Evolutionary conservation across 768 basidiomycete species (phyloP).

Genomic region (Roridomyces roridus): DNA sequence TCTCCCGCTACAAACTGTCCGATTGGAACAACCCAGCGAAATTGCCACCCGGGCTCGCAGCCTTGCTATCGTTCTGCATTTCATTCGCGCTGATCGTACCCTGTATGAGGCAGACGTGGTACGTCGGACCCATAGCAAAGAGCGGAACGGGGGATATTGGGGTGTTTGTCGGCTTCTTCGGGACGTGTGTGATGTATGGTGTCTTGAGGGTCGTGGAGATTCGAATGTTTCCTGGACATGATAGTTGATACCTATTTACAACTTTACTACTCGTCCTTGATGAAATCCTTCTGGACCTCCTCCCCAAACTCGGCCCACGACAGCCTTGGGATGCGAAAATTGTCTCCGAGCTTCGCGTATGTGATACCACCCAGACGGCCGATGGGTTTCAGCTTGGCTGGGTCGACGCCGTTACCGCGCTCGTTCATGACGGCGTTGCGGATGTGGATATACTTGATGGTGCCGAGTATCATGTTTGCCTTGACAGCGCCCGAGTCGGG

Average conservation of each 20-base stretch:
- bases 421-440: slow-evolving; percentile 58
- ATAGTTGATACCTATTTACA: no score
- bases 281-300: slow-evolving; percentile 59
- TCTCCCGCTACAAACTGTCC: slow-evolving; percentile 51
- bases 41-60: slow-evolving; percentile 70
- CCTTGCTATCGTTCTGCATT: slow-evolving; percentile 54
- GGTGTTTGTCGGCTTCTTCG: slow-evolving; percentile 62
- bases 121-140: slow-evolving; percentile 68
- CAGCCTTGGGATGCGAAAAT: slow-evolving; percentile 61
- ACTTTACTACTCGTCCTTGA: background rate
- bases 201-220: slow-evolving; percentile 51
- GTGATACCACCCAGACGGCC: slow-evolving; percentile 59
- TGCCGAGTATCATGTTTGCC: slow-evolving; percentile 55
- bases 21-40: slow-evolving; percentile 60
- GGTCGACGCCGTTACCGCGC: slow-evolving; percentile 51
- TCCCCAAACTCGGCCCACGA: slow-evolving; percentile 57
- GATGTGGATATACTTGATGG: slow-evolving; percentile 62
- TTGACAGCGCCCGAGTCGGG: slow-evolving; percentile 42
- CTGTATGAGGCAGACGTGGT: slow-evolving; percentile 77
- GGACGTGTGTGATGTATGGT: slow-evolving; percentile 54
- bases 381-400: slow-evolving; percentile 52
- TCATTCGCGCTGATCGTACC: slow-evolving; percentile 66
- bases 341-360: slow-evolving; percentile 49
- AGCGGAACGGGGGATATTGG: slow-evolving; percentile 73
- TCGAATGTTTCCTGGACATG: slow-evolving; percentile 14